Base-by-base conservation (phyloP, 768 basidiomycete species). In the Lentinula boryana region DNA sequence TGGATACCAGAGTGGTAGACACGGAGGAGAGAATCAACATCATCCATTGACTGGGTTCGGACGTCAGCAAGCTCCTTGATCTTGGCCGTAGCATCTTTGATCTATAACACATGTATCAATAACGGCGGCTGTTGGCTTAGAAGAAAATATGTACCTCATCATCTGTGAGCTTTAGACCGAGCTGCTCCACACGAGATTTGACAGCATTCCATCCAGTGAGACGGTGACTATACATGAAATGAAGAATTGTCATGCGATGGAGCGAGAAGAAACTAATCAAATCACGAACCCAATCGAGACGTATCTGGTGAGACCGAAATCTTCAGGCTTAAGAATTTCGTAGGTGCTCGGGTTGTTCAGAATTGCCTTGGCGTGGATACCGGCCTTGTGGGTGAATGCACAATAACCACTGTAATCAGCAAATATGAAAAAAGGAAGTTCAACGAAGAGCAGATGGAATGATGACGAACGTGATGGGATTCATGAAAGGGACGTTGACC, bases 381-480 rank as follows among this genome's bases (percentile, higher is more conserved):
- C 97, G 21, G 97, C 97, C 88, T 99, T 98, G 87, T 98, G 97
- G 31, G 97, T 99, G 80, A 99, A 99, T 3, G 97, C 97, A 71
- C 97, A 98, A 77, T 98, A 99, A 15, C 97, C 97, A 60, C 95
- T 98, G 65, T 4, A 63, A 59, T 51, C 27, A 18, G 10, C 16
- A 56, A n/a, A 53, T 27, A 49, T 15, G 32, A 50, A 55, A 49
- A 54, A 51, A 3, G 27, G 18, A 60, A 21, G 36, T 43, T 43
- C 44, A 44, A 35, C 51, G 44, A 56, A 16, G 27, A 50, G n/a
- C 23, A 56, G 38, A 48, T 9, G 6, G 43, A 44, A 50, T 60
- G 23, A 46, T 27, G 18, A 76, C 81, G 52, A 75, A 91, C 88
- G 91, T 93, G 70, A 95, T 89, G 38, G 93, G 92, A 77, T 96